Evolutionary conservation across 164 flowering plant genomes (phyloP).

Genomic region (Aristolochia californica): DNA sequence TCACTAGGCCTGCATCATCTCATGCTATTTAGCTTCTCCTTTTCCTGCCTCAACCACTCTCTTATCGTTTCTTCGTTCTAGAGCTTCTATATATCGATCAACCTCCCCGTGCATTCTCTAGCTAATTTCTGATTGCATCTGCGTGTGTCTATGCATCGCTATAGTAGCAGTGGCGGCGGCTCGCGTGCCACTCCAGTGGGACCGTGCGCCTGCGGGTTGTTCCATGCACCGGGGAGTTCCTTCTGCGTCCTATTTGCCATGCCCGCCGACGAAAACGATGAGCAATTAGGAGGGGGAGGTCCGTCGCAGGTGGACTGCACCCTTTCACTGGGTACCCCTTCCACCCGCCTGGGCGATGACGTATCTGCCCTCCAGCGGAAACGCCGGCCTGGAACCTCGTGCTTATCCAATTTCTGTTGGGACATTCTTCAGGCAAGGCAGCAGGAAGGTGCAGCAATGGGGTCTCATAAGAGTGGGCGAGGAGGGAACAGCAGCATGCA

Average conservation of each 20-base stretch:
- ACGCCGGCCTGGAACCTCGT: too few relatives aligned
- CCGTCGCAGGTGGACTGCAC: constrained; percentile 86
- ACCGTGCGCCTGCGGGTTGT: constrained; percentile 43
- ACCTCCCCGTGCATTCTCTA: too few relatives aligned
- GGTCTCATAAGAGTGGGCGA: constrained; percentile 14
- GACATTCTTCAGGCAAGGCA: constrained; percentile 38
- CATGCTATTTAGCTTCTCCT: too few relatives aligned
- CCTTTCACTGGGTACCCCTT: constrained; percentile 86
- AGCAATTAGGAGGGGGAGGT: constrained; percentile 9
- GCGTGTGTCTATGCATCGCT: constrained; percentile 51
- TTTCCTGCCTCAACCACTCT: too few relatives aligned
- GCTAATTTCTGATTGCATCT: too few relatives aligned
- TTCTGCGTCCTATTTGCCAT: constrained; percentile 55
- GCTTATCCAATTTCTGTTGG: constrained; percentile 54
- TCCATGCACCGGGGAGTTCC: constrained; percentile 19
- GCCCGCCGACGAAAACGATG: constrained; percentile 16
- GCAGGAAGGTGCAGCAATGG: neutral
- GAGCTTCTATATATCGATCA: too few relatives aligned
- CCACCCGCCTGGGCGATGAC: constrained; percentile 47
- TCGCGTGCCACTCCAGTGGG: constrained; percentile 25
- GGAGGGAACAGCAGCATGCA: constrained; percentile 11
- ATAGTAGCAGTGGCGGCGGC: constrained; percentile 19
- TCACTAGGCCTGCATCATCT: too few relatives aligned
- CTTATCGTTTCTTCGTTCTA: too few relatives aligned
- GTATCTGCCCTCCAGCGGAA: too few relatives aligned